Evolutionary conservation across 1,139 yeast species (phyloP).

Genomic region (Protomyces lactucae-debilis): DNA sequence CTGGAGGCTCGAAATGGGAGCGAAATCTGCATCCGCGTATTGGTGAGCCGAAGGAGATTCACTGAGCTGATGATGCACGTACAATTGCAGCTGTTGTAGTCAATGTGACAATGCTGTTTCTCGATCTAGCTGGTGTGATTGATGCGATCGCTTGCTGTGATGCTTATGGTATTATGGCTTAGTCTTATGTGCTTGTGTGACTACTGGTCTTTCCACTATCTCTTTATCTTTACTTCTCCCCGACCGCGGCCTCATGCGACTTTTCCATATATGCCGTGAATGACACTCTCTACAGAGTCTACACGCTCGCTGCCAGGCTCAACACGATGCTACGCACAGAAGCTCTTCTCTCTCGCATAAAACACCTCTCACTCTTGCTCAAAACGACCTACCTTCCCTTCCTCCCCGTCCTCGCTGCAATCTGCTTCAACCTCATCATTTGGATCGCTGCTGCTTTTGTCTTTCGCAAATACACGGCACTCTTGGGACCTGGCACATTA

Average conservation of each 20-base stretch:
- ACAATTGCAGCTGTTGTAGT: too few species aligned
- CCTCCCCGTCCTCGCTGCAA: conserved; percentile 12
- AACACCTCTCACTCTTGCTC: background rate
- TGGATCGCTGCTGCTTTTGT: conserved; percentile 25
- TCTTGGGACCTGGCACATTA: conserved; percentile 13
- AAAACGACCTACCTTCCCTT: background rate
- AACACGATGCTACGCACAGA: background rate
- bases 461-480: background rate
- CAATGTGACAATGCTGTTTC: too few species aligned
- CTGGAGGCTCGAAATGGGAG: conserved; percentile 17
- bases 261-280: too few species aligned
- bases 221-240: too few species aligned
- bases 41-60: background rate
- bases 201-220: too few species aligned
- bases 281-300: too few species aligned
- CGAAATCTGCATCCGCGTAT: background rate
- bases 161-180: too few species aligned
- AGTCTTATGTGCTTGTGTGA: too few species aligned
- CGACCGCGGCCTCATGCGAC: too few species aligned
- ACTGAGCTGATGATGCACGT: background rate
- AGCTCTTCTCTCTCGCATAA: background rate
- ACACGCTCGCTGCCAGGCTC: too few species aligned
- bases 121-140: too few species aligned
- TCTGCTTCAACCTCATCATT: conserved; percentile 9
- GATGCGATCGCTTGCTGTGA: too few species aligned